These are phyloP conservation scores for Physcomitrium patens DNA, from an alignment of 225 moss, liverwort and hornwort species.

Conservation along the genomic window DNA sequence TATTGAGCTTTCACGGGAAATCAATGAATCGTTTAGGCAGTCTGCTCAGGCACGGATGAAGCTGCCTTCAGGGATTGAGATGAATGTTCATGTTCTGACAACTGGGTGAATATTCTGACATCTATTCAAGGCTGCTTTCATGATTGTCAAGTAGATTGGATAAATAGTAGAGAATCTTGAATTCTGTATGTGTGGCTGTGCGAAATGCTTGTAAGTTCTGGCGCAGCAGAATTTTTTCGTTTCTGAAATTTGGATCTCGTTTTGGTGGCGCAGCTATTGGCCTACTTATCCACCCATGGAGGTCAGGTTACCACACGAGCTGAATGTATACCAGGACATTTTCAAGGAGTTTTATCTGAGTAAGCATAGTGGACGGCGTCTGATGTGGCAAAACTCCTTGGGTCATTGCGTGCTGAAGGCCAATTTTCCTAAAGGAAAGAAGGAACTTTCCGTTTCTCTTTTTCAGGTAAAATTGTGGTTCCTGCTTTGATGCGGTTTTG, in stretches of 20 bases:
- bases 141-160: not conserved
- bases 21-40: too few species aligned
- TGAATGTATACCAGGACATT: conserved; percentile 96
- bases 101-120: conserved; percentile 54
- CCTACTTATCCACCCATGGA: conserved; percentile 99
- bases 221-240: not conserved
- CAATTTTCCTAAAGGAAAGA: conserved; percentile 82
- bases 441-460: conserved; percentile 88
- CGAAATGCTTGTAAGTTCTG: not conserved
- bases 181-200: not conserved
- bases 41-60: too few species aligned
- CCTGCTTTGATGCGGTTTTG: not conserved
- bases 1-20: too few species aligned
- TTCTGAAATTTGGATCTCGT: conserved; percentile 3
- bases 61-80: too few species aligned
- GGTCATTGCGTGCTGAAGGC: conserved; percentile 87
- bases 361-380: conserved; percentile 91
- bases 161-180: not conserved
- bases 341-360: conserved; percentile 92
- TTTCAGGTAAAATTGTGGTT: conserved; percentile 61
- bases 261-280: conserved; percentile 71
- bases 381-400: conserved; percentile 96
- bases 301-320: conserved; percentile 88
- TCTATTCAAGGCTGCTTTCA: not conserved
- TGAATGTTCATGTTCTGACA: conserved; percentile 35